A percentile compares a stretch with the other conserved stretches of the same genome.
Conservation (phyloP, 2,329 filamentous ascomycete genomes). For the Xylariaceae sp. region DNA sequence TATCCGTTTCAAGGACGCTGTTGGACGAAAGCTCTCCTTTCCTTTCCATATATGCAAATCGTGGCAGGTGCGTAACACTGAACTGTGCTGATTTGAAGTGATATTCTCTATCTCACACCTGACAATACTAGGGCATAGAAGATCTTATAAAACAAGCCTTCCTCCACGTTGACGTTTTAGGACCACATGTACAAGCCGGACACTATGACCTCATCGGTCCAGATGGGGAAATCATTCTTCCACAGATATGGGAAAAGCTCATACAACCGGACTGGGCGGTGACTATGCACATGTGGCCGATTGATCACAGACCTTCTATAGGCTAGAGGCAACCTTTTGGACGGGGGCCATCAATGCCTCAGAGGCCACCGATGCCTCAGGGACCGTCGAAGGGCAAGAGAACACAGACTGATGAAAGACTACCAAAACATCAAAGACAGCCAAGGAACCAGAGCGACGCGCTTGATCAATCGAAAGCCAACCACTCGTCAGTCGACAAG, state of each 20-base stretch:
- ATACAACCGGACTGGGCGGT: neutral
- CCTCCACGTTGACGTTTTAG: conserved; percentile 1
- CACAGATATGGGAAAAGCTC: conserved; percentile 1
- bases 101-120: too few species aligned
- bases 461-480: too few species aligned
- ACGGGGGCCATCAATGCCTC: too few species aligned
- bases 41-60: neutral
- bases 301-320: neutral
- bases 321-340: too few species aligned
- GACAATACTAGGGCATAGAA: conserved; percentile 4
- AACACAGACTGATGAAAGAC: too few species aligned
- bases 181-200: conserved; percentile 2
- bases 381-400: too few species aligned
- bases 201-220: conserved; percentile 5
- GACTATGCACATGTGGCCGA: conserved; percentile 19
- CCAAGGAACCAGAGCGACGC: too few species aligned
- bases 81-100: too few species aligned
- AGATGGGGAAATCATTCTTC: conserved; percentile 2
- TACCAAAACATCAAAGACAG: too few species aligned
- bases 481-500: too few species aligned
- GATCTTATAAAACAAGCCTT: conserved; percentile 5
- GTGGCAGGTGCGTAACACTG: conserved; percentile 1
- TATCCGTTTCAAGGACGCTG: conserved; percentile 1
- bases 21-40: conserved; percentile 2
- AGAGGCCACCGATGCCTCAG: too few species aligned